Percentiles rank a stretch among this genome's conserved stretches.
These are phyloP conservation scores for Xylaria sp. DNA, from an alignment of 2,329 filamentous ascomycete species.

Conservation along the genomic window DNA sequence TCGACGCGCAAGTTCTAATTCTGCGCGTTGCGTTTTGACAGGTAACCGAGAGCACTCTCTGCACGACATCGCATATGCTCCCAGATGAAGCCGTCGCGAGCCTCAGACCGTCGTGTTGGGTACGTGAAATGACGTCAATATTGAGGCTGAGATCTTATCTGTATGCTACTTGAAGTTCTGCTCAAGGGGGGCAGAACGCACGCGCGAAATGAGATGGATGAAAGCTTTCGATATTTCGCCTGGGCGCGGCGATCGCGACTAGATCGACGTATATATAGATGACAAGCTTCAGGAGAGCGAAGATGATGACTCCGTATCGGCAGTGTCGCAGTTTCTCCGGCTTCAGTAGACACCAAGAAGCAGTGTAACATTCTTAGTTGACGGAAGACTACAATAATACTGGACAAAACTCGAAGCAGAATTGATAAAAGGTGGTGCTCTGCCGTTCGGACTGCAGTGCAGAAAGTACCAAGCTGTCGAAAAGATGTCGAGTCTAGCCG, in stretches of 20 bases:
- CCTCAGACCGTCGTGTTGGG: background rate
- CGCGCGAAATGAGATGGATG: constrained; percentile 31
- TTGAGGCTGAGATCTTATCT: constrained; percentile 18
- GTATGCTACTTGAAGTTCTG: constrained; percentile 12
- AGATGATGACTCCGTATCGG: background rate
- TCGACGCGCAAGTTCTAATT: background rate
- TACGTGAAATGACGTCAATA: background rate
- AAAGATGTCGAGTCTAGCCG: constrained; percentile 18
- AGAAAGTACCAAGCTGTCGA: background rate
- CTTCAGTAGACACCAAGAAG: background rate
- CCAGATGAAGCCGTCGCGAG: constrained; percentile 6
- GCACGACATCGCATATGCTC: background rate
- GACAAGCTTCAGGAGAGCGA: background rate
- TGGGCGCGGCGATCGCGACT: constrained; percentile 20
- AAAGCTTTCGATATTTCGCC: constrained; percentile 28
- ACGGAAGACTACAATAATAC: background rate
- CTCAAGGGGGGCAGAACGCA: constrained; percentile 31
- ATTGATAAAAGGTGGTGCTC: background rate
- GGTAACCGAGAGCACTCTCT: background rate
- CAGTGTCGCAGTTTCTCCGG: background rate
- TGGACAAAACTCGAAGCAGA: background rate
- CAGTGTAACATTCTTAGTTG: background rate
- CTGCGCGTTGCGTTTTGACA: constrained; percentile 11
- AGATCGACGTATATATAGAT: constrained; percentile 30
- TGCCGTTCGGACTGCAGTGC: background rate